Percentiles rank a stretch among this genome's conserved stretches.
Conservation (phyloP, 306 rosid genomes). For the Lotus japonicus region DNA sequence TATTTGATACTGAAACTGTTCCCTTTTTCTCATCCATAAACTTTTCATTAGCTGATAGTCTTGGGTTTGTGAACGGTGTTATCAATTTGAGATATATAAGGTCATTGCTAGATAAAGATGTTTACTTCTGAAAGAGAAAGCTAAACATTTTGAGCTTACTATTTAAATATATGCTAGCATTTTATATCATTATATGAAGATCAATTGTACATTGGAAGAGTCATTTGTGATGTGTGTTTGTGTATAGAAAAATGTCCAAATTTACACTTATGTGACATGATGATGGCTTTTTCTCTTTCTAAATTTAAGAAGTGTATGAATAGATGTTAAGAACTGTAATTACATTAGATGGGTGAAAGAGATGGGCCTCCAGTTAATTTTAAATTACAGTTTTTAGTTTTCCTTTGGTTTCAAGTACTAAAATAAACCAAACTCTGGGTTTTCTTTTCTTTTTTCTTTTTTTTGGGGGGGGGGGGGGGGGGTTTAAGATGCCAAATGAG, state of each 20-base stretch:
- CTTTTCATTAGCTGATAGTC: neutral
- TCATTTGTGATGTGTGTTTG: neutral
- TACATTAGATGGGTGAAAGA: too few species aligned
- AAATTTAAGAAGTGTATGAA: too few species aligned
- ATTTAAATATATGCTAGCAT: neutral
- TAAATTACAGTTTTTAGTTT: too few species aligned
- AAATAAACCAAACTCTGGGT: too few species aligned
- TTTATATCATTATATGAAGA: neutral
- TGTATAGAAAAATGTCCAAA: neutral
- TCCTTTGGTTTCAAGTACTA: too few species aligned
- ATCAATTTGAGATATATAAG: neutral
- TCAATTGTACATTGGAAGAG: neutral
- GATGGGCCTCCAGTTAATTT: too few species aligned
- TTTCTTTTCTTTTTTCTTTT: too few species aligned
- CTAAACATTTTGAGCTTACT: neutral
- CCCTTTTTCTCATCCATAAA: neutral
- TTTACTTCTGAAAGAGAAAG: neutral
- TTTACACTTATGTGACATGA: neutral
- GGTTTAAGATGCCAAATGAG: too few species aligned
- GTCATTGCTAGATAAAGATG: neutral
- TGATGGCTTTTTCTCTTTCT: too few species aligned
- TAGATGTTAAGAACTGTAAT: too few species aligned
- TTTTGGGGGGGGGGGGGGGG: too few species aligned
- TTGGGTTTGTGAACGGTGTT: neutral
- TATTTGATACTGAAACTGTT: slow-evolving; percentile 24